A percentile compares a stretch with the other conserved stretches of the same genome.
These are phyloP conservation scores for Cyberlindnera japonica DNA, from an alignment of 805 yeast genomes.

Conservation along the genomic window DNA sequence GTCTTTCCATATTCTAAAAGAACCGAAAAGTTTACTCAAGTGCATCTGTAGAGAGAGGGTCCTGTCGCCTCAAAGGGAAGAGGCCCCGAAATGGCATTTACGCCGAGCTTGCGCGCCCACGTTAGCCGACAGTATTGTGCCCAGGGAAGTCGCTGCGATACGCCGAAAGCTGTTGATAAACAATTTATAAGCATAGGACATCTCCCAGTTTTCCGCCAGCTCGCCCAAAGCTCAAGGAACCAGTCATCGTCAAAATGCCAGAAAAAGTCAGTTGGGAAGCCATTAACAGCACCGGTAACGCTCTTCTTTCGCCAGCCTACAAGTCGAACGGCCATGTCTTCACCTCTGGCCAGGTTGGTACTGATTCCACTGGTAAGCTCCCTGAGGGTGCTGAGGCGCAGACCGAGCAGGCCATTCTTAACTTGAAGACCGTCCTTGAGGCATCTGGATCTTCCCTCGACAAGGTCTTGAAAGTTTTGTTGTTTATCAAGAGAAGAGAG, in stretches of 20 bases:
- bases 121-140: neutral
- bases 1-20: too few species aligned
- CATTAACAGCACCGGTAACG: constrained; percentile 29
- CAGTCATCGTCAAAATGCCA: constrained; percentile 10
- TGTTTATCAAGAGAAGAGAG: constrained; percentile 43
- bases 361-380: constrained; percentile 37
- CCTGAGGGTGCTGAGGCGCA: constrained; percentile 44
- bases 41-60: too few species aligned
- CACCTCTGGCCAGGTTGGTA: constrained; percentile 48
- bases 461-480: constrained; percentile 45
- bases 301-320: constrained; percentile 39
- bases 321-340: constrained; percentile 40
- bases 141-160: constrained; percentile 6
- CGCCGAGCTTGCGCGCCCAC: too few species aligned
- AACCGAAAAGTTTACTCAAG: too few species aligned
- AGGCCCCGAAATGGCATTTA: too few species aligned
- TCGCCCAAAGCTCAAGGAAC: neutral
- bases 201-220: neutral
- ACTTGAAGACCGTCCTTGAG: constrained; percentile 39
- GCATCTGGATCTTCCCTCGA: constrained; percentile 45
- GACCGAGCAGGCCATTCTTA: constrained; percentile 40
- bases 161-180: constrained; percentile 3
- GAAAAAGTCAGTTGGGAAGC: constrained; percentile 35
- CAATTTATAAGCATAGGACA: constrained; percentile 3
- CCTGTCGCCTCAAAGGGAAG: too few species aligned